Percentiles rank a stretch among this genome's conserved stretches.
phyloP scores from a whole-genome alignment of 257 asterid genomes.

The Paraleonurus japonicus region DNA sequence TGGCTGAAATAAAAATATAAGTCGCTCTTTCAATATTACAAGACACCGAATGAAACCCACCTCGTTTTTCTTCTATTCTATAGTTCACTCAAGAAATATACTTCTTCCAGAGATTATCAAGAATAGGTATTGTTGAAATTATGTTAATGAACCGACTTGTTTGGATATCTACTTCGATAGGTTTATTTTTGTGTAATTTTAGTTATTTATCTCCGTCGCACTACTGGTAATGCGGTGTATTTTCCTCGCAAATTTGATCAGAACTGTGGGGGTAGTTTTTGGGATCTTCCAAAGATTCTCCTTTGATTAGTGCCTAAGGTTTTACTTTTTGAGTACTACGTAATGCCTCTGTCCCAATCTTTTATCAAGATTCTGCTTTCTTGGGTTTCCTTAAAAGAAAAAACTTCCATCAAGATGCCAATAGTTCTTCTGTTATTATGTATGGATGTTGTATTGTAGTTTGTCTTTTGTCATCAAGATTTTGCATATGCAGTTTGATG shows the following conservation, averaged over 20 bases:
- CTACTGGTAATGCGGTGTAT: neutral
- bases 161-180: neutral
- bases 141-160: neutral
- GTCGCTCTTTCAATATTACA: constrained; percentile 1
- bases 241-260: constrained; percentile 13
- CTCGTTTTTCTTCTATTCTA: constrained; percentile 2
- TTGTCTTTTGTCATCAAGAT: constrained; percentile 1
- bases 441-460: neutral
- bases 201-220: neutral
- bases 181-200: neutral
- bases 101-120: constrained; percentile 8
- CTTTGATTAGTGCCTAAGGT: neutral
- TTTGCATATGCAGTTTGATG: constrained; percentile 21
- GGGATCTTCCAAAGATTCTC: constrained; percentile 8
- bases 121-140: constrained; percentile 26
- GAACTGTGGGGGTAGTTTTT: neutral
- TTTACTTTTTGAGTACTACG: constrained; percentile 1
- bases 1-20: neutral
- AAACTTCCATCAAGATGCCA: neutral
- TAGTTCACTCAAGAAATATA: neutral
- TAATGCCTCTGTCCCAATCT: constrained; percentile 13
- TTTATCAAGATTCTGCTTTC: neutral
- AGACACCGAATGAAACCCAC: constrained; percentile 14
- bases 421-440: neutral
- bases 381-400: neutral